Evolutionary conservation across 768 basidiomycete species (phyloP).

Genomic region (Pleurotus sapidus): DNA sequence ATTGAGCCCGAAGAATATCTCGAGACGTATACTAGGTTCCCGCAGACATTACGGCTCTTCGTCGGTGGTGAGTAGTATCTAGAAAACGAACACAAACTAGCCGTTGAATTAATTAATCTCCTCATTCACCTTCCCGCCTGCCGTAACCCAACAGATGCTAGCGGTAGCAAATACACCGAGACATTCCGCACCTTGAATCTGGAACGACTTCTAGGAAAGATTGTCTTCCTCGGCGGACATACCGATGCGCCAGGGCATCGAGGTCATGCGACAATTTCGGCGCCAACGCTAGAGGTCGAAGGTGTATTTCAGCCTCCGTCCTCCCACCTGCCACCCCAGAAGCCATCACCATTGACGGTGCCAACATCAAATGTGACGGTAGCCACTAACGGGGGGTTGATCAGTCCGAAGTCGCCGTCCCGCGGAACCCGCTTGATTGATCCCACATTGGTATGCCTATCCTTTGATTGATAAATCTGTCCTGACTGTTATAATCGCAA

Average conservation of each 20-base stretch:
- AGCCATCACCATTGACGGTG: constrained; percentile 46
- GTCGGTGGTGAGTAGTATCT: constrained; percentile 52
- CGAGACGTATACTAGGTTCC: constrained; percentile 66
- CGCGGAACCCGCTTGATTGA: constrained; percentile 48
- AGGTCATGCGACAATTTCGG: constrained; percentile 47
- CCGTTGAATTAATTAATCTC: not conserved
- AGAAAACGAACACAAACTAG: not conserved
- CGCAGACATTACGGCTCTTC: constrained; percentile 73
- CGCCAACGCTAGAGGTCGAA: constrained; percentile 39
- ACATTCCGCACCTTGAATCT: constrained; percentile 54
- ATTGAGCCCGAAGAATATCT: constrained; percentile 51
- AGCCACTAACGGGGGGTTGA: constrained; percentile 56
- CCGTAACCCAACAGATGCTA: constrained; percentile 43
- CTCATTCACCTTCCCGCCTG: constrained; percentile 6
- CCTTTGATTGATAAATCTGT: constrained; percentile 6
- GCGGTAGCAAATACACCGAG: constrained; percentile 52
- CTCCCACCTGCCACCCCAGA: constrained; percentile 31
- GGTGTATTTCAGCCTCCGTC: constrained; percentile 44
- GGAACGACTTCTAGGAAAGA: constrained; percentile 63
- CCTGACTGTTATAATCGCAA: constrained; percentile 22
- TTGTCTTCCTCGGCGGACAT: constrained; percentile 57
- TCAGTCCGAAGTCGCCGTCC: constrained; percentile 63
- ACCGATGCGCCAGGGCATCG: constrained; percentile 40
- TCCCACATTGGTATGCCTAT: constrained; percentile 53
- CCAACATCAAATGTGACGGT: constrained; percentile 37